phyloP scores from a whole-genome alignment of 495 filamentous ascomycete genomes.

The Aspergillus coremiiformis region DNA sequence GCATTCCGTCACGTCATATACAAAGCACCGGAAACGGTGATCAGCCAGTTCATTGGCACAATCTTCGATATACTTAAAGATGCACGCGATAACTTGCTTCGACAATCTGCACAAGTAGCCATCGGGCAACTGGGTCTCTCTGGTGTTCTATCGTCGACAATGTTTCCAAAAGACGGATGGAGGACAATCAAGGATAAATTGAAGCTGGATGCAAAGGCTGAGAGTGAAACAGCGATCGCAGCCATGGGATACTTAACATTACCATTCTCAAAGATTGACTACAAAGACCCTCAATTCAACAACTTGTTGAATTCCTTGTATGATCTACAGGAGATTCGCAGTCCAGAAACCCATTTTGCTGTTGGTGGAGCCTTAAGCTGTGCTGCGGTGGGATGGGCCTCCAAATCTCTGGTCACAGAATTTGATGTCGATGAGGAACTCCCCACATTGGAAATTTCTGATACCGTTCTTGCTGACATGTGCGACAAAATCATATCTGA shows the following conservation, averaged over 20 bases:
- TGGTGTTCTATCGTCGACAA: constrained; percentile 41
- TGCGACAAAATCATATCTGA: constrained; percentile 63
- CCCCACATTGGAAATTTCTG: constrained; percentile 36
- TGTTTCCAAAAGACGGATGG: constrained; percentile 32
- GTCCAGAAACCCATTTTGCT: constrained; percentile 79
- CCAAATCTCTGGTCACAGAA: constrained; percentile 49
- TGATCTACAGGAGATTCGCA: constrained; percentile 69
- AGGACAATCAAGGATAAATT: constrained; percentile 51
- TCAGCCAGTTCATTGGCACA: constrained; percentile 32
- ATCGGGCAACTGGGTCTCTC: constrained; percentile 72
- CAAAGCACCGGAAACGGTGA: constrained; percentile 24
- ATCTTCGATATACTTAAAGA: constrained; percentile 42
- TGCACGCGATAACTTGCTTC: constrained; percentile 49
- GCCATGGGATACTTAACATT: constrained; percentile 61
- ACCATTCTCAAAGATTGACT: constrained; percentile 40
- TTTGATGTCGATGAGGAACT: constrained; percentile 52
- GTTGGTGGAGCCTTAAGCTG: constrained; percentile 79
- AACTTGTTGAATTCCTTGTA: constrained; percentile 57
- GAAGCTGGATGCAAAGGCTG: constrained; percentile 59
- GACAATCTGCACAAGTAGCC: constrained; percentile 54
- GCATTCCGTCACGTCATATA: constrained; percentile 37
- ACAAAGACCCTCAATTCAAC: constrained; percentile 21
- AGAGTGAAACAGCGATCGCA: constrained; percentile 71
- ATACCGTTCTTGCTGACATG: constrained; percentile 44
- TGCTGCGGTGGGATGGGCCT: constrained; percentile 72